Evolutionary conservation across 1,284 basidiomycete species (phyloP), one percentile per base, ranked within the genome.

Genomic region (Coriolopsis trogii): DNA sequence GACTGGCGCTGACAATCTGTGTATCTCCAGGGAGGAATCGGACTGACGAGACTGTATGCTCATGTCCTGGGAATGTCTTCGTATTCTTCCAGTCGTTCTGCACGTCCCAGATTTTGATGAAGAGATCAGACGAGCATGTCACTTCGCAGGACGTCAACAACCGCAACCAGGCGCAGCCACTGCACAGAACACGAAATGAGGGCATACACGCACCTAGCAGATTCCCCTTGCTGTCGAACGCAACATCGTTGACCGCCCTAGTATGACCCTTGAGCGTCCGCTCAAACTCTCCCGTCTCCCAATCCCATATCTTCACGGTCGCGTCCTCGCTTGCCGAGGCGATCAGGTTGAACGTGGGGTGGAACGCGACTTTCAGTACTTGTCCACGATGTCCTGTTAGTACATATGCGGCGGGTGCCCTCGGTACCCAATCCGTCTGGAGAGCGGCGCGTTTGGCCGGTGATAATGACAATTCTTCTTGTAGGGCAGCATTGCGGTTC

Each of bases 271-370:
- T 90, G 34, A 91, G 70, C 21, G 89, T 91, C 51, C 84, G 71
- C 66, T 92, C 89, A 48, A 89, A 80, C 45, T 89, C 87, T 16
- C 88, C 89, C n/a, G 82, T 82, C 67, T 91, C 89, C 87, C 88
- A 91, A 64, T 92, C 89, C 87, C 88, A 91, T 13, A 91, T 77
- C 70, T 90, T 91, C 56, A 92, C 76, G 6, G 81, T 87, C 26
- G 81, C 72, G 63, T 92, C 89, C 51, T 89, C 87, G 55, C 82
- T 84, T 7, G 87, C 86, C 13, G 81, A 82, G 0, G 82, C 88
- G 7, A 91, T 56, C 7, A 82, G 73, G 40, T 80, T 85, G 73
- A 85, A 91, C 3, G 79, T 69, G 0, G 89, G 89, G 65, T 92
- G 89, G 63, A 92, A 92, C 2, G 82, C 77, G 26, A 90, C 80